Evolutionary conservation across 768 basidiomycete species (phyloP).

Genomic region (Grammothele lineata): DNA sequence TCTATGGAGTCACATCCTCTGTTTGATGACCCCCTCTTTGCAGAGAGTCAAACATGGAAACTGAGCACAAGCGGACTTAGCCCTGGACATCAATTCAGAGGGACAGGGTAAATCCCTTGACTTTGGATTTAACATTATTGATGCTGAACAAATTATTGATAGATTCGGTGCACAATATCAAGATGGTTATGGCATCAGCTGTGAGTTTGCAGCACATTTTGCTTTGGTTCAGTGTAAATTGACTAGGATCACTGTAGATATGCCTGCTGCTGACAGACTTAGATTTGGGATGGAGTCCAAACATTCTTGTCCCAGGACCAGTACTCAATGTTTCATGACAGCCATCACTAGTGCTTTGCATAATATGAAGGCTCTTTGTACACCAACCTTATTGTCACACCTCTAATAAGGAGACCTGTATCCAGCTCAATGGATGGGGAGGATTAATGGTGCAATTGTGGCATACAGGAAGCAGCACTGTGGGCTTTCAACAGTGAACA

Average conservation of each 20-base stretch:
- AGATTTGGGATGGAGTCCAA: conserved; percentile 97
- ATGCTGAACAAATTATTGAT: conserved; percentile 1
- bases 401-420: conserved; percentile 9
- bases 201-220: conserved; percentile 50
- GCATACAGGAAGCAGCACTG: no score
- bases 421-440: no score
- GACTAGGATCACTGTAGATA: conserved; percentile 46
- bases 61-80: conserved; percentile 88
- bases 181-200: conserved; percentile 94
- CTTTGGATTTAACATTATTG: neutral
- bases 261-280: conserved; percentile 70
- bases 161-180: conserved; percentile 78
- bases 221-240: no score
- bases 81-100: conserved; percentile 80
- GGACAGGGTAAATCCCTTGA: conserved; percentile 61
- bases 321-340: conserved; percentile 65
- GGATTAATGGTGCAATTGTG: no score
- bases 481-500: no score
- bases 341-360: conserved; percentile 57
- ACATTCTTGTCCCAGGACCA: conserved; percentile 60
- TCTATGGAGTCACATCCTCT: conserved; percentile 55
- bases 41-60: conserved; percentile 76
- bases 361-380: conserved; percentile 52
- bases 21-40: conserved; percentile 77
- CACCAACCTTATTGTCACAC: conserved; percentile 2